Evolutionary conservation across 768 basidiomycete genomes (phyloP), one percentile per base, ranked within the genome.

Genomic region (Termitomyces sp.): DNA sequence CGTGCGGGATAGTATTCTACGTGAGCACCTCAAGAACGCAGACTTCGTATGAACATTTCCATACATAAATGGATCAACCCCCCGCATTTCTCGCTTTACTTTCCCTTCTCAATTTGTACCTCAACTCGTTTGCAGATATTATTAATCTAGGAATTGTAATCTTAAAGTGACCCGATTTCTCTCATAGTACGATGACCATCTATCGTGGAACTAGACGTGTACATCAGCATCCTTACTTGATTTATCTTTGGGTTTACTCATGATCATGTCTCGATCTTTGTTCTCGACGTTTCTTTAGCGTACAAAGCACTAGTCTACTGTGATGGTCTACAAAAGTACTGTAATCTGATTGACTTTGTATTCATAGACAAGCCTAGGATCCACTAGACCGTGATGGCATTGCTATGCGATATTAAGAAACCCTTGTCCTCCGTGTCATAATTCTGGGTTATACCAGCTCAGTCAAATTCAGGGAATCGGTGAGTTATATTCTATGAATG

Each of bases 1-100:
- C 40, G 83, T 85, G 8, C 76, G 78, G 32, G 83, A 85, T 61
- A 78, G 82, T 40, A 82, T 85, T 56, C 67, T 84, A 40, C 76
- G 81, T 34, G 77, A 79, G 37, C 72, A 83, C 56, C 77, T 85
- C 40, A 77, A 76, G 60, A 71, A 62, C 45, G 82, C 81, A 26
- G 78, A 80, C 46, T 58, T 63, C 34, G 62, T 63, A 57, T 58
- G 59, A 63, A 26, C 24, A 12, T 40, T 24, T 13, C n/a, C 16
- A 13, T 44, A 5, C 26, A 24, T 26, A 5, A 32, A 20, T 43
- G 33, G n/a, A 30, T 36, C 22, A 34, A 13, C 4, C 20, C 27
- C 13, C 33, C 24, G 10, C 49, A 16, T 22, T 22, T 7, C 20
- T 36, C 51, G 45, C 24, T 39, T 56, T 37, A 10, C 18, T 43